phyloP scores from a whole-genome alignment of 2,329 filamentous ascomycete genomes.

The Pseudocercospora pini-densiflorae region DNA sequence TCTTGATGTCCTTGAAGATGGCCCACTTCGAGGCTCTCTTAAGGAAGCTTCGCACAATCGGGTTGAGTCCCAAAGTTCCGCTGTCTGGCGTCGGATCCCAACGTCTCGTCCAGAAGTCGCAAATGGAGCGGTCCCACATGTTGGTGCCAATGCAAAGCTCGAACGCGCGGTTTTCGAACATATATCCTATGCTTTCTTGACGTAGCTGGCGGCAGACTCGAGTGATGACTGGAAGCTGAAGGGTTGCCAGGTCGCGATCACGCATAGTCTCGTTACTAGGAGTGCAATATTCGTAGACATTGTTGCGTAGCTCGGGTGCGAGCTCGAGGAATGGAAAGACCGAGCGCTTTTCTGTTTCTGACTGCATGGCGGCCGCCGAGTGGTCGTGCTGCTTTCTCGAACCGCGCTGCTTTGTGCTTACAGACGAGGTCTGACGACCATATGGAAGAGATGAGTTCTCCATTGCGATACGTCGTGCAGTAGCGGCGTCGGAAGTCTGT shows the following conservation, averaged over 20 bases:
- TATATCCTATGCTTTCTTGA: not conserved
- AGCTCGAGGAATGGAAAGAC: not conserved
- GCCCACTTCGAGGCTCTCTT: not conserved
- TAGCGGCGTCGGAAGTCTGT: too few relatives aligned
- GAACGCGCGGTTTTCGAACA: too few relatives aligned
- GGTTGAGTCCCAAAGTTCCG: not conserved
- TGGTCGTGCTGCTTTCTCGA: not conserved
- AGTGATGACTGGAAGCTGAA: not conserved
- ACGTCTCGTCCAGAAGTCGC: too few relatives aligned
- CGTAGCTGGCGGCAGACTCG: slow-evolving; percentile 1
- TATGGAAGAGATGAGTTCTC: too few relatives aligned
- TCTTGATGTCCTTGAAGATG: not conserved
- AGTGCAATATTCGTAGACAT: not conserved
- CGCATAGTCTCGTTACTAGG: not conserved
- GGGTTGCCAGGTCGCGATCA: not conserved
- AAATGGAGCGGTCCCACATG: too few relatives aligned
- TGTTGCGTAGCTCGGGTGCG: slow-evolving; percentile 1
- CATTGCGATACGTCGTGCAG: too few relatives aligned
- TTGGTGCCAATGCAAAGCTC: too few relatives aligned
- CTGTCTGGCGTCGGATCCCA: not conserved
- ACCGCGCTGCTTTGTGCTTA: too few relatives aligned
- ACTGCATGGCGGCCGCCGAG: not conserved
- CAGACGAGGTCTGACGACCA: too few relatives aligned
- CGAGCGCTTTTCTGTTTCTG: not conserved
- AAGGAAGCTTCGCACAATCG: not conserved